Percentiles rank a stretch among this genome's conserved stretches.
Evolutionary conservation across 2,329 filamentous ascomycete genomes (phyloP).

Genomic region (Trichoderma breve): DNA sequence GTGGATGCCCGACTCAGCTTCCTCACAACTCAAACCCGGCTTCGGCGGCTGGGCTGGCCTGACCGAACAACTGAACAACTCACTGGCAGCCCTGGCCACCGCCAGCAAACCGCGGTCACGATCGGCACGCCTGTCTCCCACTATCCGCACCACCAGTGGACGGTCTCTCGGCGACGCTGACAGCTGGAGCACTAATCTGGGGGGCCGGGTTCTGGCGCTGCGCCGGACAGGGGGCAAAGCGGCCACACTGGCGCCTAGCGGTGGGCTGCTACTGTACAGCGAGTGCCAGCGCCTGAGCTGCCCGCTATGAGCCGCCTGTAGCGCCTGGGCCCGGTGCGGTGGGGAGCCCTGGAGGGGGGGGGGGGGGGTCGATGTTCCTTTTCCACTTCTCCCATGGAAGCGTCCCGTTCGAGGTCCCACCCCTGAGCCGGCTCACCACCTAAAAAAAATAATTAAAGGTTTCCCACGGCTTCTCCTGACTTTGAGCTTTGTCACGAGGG

Average conservation of each 20-base stretch:
- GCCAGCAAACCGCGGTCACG: constrained; percentile 14
- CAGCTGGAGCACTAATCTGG: constrained; percentile 31
- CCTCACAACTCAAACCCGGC: constrained; percentile 5
- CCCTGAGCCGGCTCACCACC: constrained; percentile 26
- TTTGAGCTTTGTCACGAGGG: constrained; percentile 18
- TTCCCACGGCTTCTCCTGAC: constrained; percentile 22
- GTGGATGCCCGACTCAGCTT: constrained; percentile 2
- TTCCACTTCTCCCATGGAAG: constrained; percentile 11
- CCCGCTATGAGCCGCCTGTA: constrained; percentile 16
- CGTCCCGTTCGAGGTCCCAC: constrained; percentile 26
- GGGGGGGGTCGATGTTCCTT: no score
- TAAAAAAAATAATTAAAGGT: constrained; percentile 26
- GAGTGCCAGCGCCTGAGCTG: constrained; percentile 11
- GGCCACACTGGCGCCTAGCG: background rate
- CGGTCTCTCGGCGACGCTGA: constrained; percentile 10
- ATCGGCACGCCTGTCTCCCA: constrained; percentile 11
- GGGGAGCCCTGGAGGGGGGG: background rate
- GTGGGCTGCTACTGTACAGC: background rate
- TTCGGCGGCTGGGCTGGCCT: constrained; percentile 11
- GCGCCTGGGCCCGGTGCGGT: constrained; percentile 12
- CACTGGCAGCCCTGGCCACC: constrained; percentile 2
- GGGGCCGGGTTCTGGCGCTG: constrained; percentile 22
- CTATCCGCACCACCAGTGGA: constrained; percentile 4
- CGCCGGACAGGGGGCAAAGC: constrained; percentile 5
- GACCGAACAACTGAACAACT: constrained; percentile 11